Percentiles rank a stretch among this genome's conserved stretches.
Conservation (phyloP, 768 basidiomycete species). For the Cystobasidium tubakii region DNA sequence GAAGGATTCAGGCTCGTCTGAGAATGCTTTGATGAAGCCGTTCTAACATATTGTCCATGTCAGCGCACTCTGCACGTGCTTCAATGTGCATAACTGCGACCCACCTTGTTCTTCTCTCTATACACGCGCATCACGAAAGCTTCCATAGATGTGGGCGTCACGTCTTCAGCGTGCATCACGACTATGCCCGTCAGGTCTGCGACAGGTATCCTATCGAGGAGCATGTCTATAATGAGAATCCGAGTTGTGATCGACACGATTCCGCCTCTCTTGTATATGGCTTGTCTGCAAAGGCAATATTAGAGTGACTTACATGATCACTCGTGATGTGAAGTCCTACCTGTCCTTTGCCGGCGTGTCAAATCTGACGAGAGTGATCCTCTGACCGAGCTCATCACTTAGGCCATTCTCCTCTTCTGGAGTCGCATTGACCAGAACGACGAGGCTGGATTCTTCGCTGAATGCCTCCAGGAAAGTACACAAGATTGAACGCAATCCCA, state of each 20-base stretch:
- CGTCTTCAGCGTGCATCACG: slow-evolving; percentile 82
- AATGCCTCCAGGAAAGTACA: slow-evolving; percentile 89
- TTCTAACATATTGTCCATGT: slow-evolving; percentile 47
- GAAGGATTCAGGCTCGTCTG: slow-evolving; percentile 92
- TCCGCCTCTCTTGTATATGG: slow-evolving; percentile 39
- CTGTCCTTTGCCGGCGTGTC: slow-evolving; percentile 74
- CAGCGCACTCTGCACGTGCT: background rate
- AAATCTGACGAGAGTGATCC: slow-evolving; percentile 71
- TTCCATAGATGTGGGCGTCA: slow-evolving; percentile 74
- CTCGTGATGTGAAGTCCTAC: no score
- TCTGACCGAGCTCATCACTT: slow-evolving; percentile 83
- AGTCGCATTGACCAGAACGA: slow-evolving; percentile 73
- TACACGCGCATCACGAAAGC: slow-evolving; percentile 89
- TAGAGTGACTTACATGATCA: no score
- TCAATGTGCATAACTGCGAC: slow-evolving; percentile 27
- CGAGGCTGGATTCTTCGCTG: slow-evolving; percentile 72
- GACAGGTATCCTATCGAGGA: slow-evolving; percentile 75
- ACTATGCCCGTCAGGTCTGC: slow-evolving; percentile 82
- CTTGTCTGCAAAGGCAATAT: slow-evolving; percentile 12
- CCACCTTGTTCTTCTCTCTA: slow-evolving; percentile 71
- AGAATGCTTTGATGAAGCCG: slow-evolving; percentile 94
- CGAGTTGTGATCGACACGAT: slow-evolving; percentile 68
- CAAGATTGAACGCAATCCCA: slow-evolving; percentile 74
- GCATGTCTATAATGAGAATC: slow-evolving; percentile 90
- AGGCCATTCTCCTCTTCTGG: slow-evolving; percentile 82